Evolutionary conservation across 1,284 basidiomycete species (phyloP).

Genomic region (Cryptococcus deneoformans): DNA sequence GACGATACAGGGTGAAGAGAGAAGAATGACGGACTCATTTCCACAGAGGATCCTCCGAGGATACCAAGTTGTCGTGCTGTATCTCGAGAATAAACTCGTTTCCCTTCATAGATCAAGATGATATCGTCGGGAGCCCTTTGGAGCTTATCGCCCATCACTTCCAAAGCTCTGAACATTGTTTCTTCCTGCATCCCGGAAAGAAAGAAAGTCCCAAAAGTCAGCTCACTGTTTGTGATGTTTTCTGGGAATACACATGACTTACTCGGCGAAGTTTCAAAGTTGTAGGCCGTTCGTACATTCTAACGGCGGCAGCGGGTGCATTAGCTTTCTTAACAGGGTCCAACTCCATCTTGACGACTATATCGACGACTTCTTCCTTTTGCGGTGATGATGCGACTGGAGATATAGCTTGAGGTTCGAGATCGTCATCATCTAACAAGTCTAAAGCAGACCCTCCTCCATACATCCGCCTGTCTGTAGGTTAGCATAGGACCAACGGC

Average conservation of each 20-base stretch:
- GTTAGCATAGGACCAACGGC: no score
- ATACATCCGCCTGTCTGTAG: not conserved
- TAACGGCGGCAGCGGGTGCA: constrained; percentile 23
- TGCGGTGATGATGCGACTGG: not conserved
- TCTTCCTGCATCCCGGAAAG: constrained; percentile 16
- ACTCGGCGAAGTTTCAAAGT: constrained; percentile 20
- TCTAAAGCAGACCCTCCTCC: not conserved
- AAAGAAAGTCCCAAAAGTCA: not conserved
- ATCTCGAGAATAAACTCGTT: constrained; percentile 13
- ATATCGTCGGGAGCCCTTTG: constrained; percentile 24
- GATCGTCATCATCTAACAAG: not conserved
- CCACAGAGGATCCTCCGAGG: constrained; percentile 6
- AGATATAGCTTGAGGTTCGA: not conserved
- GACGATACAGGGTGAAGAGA: not conserved
- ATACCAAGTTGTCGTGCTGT: constrained; percentile 29
- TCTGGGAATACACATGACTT: constrained; percentile 1
- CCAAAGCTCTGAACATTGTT: constrained; percentile 16
- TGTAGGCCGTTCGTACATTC: constrained; percentile 24
- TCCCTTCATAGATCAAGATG: constrained; percentile 25
- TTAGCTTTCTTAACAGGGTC: constrained; percentile 20
- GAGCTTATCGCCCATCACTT: constrained; percentile 19
- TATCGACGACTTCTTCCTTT: constrained; percentile 5
- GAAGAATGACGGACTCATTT: constrained; percentile 25
- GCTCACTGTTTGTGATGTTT: not conserved
- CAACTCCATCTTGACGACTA: constrained; percentile 32